Evolutionary conservation across 1,139 yeast species (phyloP).

Genomic region (Yamadazyma trypodendri): DNA sequence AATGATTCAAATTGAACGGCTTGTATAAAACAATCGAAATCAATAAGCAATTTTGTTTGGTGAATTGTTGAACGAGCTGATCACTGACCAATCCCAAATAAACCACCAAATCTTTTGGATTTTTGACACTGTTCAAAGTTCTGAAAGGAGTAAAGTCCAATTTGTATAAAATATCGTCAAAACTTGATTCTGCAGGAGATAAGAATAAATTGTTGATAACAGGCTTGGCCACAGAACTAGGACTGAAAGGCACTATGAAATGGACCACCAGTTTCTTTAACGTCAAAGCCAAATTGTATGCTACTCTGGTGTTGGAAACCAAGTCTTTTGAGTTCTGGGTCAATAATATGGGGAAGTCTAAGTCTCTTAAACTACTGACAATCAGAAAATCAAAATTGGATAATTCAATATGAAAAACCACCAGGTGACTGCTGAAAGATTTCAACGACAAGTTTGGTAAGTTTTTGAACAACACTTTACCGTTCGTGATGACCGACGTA

Average conservation of each 20-base stretch:
- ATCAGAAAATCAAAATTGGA: slow-evolving; percentile 59
- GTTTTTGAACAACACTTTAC: slow-evolving; percentile 49
- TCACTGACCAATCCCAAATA: slow-evolving; percentile 59
- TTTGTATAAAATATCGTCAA: slow-evolving; percentile 26
- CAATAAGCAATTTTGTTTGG: slow-evolving; percentile 46
- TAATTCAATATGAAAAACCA: slow-evolving; percentile 64
- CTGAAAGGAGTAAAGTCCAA: slow-evolving; percentile 27
- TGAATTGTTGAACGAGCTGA: slow-evolving; percentile 40
- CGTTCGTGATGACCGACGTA: slow-evolving; percentile 52
- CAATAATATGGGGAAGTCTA: slow-evolving; percentile 60
- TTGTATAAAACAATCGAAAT: slow-evolving; percentile 63
- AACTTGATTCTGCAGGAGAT: slow-evolving; percentile 16
- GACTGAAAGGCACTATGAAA: slow-evolving; percentile 45
- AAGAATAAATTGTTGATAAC: slow-evolving; percentile 8
- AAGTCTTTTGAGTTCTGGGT: slow-evolving; percentile 59
- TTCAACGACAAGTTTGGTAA: slow-evolving; percentile 54
- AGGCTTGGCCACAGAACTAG: slow-evolving; percentile 5
- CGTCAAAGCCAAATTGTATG: slow-evolving; percentile 55
- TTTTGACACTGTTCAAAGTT: slow-evolving; percentile 13
- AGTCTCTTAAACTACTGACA: slow-evolving; percentile 69
- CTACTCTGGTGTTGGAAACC: slow-evolving; percentile 45
- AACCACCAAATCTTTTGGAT: slow-evolving; percentile 46
- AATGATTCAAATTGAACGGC: slow-evolving; percentile 60
- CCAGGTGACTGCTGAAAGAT: slow-evolving; percentile 40
- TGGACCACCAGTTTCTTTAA: slow-evolving; percentile 63